Evolutionary conservation across 73 alveolate species (phyloP).

Genomic region (Blepharisma japonicum): DNA sequence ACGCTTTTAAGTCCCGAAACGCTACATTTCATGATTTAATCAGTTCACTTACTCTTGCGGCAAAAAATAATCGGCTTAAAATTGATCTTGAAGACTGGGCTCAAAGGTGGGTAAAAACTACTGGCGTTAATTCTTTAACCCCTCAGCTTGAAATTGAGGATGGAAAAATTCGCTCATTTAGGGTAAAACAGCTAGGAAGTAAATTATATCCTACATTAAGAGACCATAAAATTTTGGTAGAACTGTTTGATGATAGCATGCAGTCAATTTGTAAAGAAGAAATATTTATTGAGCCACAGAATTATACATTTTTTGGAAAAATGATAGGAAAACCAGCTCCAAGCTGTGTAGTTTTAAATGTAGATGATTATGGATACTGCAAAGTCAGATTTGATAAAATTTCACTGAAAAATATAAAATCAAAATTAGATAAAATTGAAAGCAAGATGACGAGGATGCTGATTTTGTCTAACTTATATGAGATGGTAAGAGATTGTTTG

Average conservation of each 20-base stretch:
- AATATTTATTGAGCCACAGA: not conserved
- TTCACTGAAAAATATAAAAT: constrained; percentile 19
- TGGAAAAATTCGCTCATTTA: constrained; percentile 48
- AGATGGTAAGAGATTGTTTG: constrained; percentile 61
- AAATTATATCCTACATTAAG: not conserved
- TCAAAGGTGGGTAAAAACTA: constrained; percentile 69
- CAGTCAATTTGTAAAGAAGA: not conserved
- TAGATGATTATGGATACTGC: constrained; percentile 22
- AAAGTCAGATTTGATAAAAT: constrained; percentile 9
- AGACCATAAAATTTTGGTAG: constrained; percentile 9
- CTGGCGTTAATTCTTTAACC: constrained; percentile 70
- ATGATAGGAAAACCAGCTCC: not conserved
- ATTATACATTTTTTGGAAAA: not conserved
- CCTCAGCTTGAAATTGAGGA: constrained; percentile 54
- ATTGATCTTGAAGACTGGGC: constrained; percentile 60
- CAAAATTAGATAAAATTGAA: constrained; percentile 28
- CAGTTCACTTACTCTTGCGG: constrained; percentile 47
- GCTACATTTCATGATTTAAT: constrained; percentile 81
- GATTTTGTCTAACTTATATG: constrained; percentile 61
- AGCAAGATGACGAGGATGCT: constrained; percentile 53
- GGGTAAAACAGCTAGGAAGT: constrained; percentile 41
- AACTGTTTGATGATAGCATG: not conserved
- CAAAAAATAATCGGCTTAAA: constrained; percentile 50
- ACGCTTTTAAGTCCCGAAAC: constrained; percentile 78
- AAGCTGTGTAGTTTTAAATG: not conserved